These are phyloP conservation scores for Blastosporella zonata DNA, from an alignment of 1,284 basidiomycete genomes.

Conservation along the genomic window DNA sequence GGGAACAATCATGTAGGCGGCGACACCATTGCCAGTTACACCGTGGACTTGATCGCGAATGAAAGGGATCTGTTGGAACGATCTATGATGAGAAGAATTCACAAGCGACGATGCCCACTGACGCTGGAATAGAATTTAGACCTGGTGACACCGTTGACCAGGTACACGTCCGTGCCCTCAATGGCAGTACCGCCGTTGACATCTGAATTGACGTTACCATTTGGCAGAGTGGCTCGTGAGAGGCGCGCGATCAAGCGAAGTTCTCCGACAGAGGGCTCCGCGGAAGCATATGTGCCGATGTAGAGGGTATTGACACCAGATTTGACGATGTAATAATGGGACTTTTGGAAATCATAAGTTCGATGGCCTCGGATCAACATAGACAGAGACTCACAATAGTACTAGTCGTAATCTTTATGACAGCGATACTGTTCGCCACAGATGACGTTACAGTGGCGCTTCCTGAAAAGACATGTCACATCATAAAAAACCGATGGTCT, in stretches of 20 bases:
- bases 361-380: background rate
- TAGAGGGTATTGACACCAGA: conserved; percentile 41
- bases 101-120: conserved; percentile 8
- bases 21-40: conserved; percentile 39
- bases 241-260: conserved; percentile 48
- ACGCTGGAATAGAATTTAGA: conserved; percentile 50
- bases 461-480: conserved; percentile 22
- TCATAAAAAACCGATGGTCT: background rate
- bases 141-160: conserved; percentile 43
- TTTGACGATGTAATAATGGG: conserved; percentile 42
- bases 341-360: conserved; percentile 22
- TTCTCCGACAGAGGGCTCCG: conserved; percentile 45
- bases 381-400: conserved; percentile 34
- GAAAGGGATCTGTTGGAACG: conserved; percentile 31
- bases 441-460: conserved; percentile 40
- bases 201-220: conserved; percentile 35
- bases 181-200: conserved; percentile 39
- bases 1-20: conserved; percentile 38
- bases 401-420: conserved; percentile 38
- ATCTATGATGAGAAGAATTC: background rate
- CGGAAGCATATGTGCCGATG: conserved; percentile 42
- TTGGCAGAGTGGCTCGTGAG: conserved; percentile 38
- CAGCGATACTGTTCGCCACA: conserved; percentile 36
- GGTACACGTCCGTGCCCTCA: conserved; percentile 45
- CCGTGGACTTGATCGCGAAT: conserved; percentile 43